These are phyloP conservation scores for Blastobotrys apis DNA, from an alignment of 1,139 yeast species.

Conservation along the genomic window DNA sequence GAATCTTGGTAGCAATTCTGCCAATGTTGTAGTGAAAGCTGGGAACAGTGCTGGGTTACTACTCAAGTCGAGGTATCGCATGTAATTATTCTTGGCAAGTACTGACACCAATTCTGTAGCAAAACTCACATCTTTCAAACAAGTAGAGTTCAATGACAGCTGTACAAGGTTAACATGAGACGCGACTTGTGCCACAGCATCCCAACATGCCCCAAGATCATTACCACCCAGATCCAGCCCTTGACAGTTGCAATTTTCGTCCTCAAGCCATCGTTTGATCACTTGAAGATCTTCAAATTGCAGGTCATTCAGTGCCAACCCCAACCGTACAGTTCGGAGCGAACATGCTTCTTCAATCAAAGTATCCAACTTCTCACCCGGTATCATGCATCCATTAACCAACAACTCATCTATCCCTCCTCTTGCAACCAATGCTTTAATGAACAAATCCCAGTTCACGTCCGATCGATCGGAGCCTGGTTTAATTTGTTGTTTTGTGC, in stretches of 20 bases:
- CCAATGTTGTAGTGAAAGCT: slow-evolving; percentile 55
- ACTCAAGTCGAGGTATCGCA: slow-evolving; percentile 74
- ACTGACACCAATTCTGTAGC: slow-evolving; percentile 49
- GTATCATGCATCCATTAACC: slow-evolving; percentile 71
- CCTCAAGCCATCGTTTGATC: slow-evolving; percentile 60
- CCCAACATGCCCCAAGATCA: slow-evolving; percentile 52
- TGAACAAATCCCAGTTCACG: slow-evolving; percentile 74
- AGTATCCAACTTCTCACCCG: slow-evolving; percentile 40
- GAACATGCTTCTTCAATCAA: slow-evolving; percentile 56
- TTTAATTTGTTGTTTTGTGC: slow-evolving; percentile 22
- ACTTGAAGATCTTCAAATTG: slow-evolving; percentile 51
- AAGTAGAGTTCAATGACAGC: slow-evolving; percentile 68
- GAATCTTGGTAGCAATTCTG: slow-evolving; percentile 61
- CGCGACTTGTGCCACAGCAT: slow-evolving; percentile 13
- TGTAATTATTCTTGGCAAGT: slow-evolving; percentile 46
- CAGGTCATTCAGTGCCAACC: slow-evolving; percentile 70
- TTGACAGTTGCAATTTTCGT: slow-evolving; percentile 51
- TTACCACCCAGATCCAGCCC: slow-evolving; percentile 87
- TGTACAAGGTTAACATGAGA: slow-evolving; percentile 41
- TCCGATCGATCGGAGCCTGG: slow-evolving; percentile 46
- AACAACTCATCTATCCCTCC: slow-evolving; percentile 82
- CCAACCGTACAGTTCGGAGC: slow-evolving; percentile 59
- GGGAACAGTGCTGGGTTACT: slow-evolving; percentile 74
- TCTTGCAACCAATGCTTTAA: slow-evolving; percentile 51
- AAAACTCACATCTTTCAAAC: slow-evolving; percentile 51